phyloP scores from a whole-genome alignment of 495 filamentous ascomycete genomes.

The Chaetomium cochliodes region DNA sequence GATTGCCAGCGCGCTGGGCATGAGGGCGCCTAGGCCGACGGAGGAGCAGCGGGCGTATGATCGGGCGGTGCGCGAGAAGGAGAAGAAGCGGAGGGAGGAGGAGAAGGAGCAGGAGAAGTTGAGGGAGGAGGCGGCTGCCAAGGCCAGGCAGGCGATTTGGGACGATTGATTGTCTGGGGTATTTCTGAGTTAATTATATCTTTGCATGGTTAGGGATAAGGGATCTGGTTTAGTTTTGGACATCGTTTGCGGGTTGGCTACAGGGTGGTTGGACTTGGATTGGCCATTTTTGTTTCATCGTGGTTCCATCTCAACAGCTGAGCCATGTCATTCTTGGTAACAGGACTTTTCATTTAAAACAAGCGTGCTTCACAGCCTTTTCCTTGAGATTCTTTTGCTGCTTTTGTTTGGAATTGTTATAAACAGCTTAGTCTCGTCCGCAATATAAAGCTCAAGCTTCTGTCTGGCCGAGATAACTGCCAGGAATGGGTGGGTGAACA shows the following conservation, averaged over 20 bases:
- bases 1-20: conserved; percentile 86
- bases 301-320: not conserved
- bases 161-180: conserved; percentile 56
- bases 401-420: no score
- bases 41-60: conserved; percentile 92
- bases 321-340: no score
- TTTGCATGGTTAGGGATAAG: not conserved
- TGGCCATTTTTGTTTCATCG: not conserved
- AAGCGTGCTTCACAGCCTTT: not conserved
- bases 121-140: conserved; percentile 66
- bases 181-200: not conserved
- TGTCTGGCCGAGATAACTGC: no score
- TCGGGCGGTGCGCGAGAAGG: conserved; percentile 76
- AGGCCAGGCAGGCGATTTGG: conserved; percentile 75
- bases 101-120: conserved; percentile 65
- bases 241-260: not conserved
- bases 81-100: conserved; percentile 70
- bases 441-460: no score
- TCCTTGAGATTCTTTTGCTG: no score
- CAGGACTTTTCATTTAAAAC: not conserved
- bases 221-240: not conserved
- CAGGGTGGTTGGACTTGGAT: not conserved
- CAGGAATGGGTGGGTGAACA: no score
- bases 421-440: no score
- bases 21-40: conserved; percentile 74